Base-by-base conservation (phyloP, 2,329 filamentous ascomycete species). In the Sporothrix humicola region DNA sequence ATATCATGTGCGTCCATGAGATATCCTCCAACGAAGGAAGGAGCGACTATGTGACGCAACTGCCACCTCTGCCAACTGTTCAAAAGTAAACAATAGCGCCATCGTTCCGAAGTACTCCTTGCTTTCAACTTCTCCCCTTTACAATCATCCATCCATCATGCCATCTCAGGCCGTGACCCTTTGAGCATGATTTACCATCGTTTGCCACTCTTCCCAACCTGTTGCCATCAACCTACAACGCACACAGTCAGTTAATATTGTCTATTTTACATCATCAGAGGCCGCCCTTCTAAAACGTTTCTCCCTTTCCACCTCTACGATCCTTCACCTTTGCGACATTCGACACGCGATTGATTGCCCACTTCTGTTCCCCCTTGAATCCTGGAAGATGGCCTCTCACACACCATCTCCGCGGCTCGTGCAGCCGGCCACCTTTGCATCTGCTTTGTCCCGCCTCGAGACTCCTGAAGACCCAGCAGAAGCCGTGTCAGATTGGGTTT, bases 401-500 rank as follows among this genome's bases (percentile, higher is more conserved):
- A 15, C 26, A 15, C 48, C 66, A 15, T 42, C 44, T 17, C 44
- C 44, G 15, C 54, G 54, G 13, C 8, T 8, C 12, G 42, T 46
- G 13, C 31, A 54, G 20, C 6, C 69, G 3, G 15, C 44, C 20
- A 12, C 56, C 3, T 72, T 69, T 56, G 61, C 52, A 15, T 54
- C 31, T 13, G 70, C 69, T 4, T 61, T 72, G 0, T 50, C 54
- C 5, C 73, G 50, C 3, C 8, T 69, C 17, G 31, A 44, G 12
- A 70, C 52, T 1, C 44, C 61, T 8, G 69, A 20, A 17, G 20
- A 61, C 44, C 52, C 23, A 13, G 15, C 42, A 12, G 26, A 59
- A 2, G 26, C 37, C 13, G 61, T 73, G 13, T 37, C 17, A 1
- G 46, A 58, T 17, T 73, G 72, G 72, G 68, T 73, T 8, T 17